Percentiles rank a stretch among this genome's conserved stretches.
Evolutionary conservation across 768 basidiomycete genomes (phyloP).

Genomic region (Terana coerulea): DNA sequence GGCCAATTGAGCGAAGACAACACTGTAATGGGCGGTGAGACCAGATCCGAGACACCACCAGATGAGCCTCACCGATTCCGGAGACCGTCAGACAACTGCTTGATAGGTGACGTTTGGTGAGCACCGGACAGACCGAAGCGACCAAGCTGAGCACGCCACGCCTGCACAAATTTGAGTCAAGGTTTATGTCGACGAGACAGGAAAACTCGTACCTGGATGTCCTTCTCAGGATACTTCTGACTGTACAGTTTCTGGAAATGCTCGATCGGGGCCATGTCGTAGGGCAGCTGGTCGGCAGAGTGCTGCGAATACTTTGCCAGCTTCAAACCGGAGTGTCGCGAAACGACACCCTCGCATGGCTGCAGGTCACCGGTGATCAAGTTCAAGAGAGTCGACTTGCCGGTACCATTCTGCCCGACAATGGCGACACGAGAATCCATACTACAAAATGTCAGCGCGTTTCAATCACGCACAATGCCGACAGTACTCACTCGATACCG

Average conservation of each 20-base stretch:
- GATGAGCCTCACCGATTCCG: slow-evolving; percentile 73
- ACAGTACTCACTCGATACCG: slow-evolving; percentile 84
- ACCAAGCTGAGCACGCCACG: slow-evolving; percentile 93
- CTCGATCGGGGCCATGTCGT: slow-evolving; percentile 86
- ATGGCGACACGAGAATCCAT: slow-evolving; percentile 96
- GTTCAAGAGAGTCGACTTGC: slow-evolving; percentile 89
- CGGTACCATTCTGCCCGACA: slow-evolving; percentile 93
- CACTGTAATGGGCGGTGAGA: slow-evolving; percentile 38
- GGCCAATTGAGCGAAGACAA: slow-evolving; percentile 93
- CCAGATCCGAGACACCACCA: background rate
- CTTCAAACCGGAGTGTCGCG: slow-evolving; percentile 86
- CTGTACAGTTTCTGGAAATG: slow-evolving; percentile 83
- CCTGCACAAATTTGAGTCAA: no score
- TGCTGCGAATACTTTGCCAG: slow-evolving; percentile 99
- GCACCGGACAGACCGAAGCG: slow-evolving; percentile 92
- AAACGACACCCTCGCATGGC: slow-evolving; percentile 81
- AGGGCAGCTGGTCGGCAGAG: slow-evolving; percentile 96
- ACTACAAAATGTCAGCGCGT: slow-evolving; percentile 33
- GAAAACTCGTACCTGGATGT: no score
- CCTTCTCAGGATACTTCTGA: slow-evolving; percentile 91
- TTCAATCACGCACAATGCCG: background rate
- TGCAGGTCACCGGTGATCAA: slow-evolving; percentile 82
- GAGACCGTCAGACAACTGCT: slow-evolving; percentile 91
- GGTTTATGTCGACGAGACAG: slow-evolving; percentile 28
- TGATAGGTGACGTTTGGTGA: slow-evolving; percentile 93